Base-by-base conservation (phyloP, 1,284 basidiomycete species). In the Polyporus tsugae region DNA sequence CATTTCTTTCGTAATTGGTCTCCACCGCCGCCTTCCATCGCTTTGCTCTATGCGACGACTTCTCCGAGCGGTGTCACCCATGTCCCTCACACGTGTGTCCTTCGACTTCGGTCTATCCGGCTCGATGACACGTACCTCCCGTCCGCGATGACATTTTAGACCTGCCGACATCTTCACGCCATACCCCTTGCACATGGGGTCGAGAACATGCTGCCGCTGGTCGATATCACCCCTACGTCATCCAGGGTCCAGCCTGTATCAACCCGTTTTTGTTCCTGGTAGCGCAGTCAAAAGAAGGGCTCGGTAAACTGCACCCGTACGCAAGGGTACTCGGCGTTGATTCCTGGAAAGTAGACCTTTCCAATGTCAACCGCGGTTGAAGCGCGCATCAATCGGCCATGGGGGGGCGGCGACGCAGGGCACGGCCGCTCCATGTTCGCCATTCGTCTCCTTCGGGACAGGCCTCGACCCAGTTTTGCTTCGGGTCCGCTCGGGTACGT, bases 261-360 rank as follows among this genome's bases (percentile, higher is more conserved):
- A 41, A 79, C 78, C 61, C 80, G 85, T 25, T 87, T 87, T 74
- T 87, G 85, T 75, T 67, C 86, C 61, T 80, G 85, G 46, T 87
- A 86, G 74, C 87, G 85, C 73, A 73, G 77, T 33, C 69, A 67
- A 9, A 72, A 71, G 17, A 76, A 83, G 66, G 85, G 87, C 67
- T 85, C 87, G 70, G 64, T 73, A 63, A 84, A 85, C 66, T 87
- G 85, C 71, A 86, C 86, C 74, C 87, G 85, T 6, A 85, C 87
- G 72, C 80, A 81, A 64, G 85, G 86, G 0, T 86, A 85, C 70
- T 72, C 74, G 22, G 73, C 73, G 53, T 83, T 84, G 19, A 75
- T 86, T 65, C 85, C 85, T 29, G 85, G 85, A 2, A 77, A 70
- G 33, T 87, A 86, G 69, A 78, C 79, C 60, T 82, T 85, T 68